Percentiles rank a stretch among this genome's conserved stretches.
These are phyloP conservation scores for Scolecobasidium constrictum DNA, from an alignment of 2,329 filamentous ascomycete species.

Conservation along the genomic window DNA sequence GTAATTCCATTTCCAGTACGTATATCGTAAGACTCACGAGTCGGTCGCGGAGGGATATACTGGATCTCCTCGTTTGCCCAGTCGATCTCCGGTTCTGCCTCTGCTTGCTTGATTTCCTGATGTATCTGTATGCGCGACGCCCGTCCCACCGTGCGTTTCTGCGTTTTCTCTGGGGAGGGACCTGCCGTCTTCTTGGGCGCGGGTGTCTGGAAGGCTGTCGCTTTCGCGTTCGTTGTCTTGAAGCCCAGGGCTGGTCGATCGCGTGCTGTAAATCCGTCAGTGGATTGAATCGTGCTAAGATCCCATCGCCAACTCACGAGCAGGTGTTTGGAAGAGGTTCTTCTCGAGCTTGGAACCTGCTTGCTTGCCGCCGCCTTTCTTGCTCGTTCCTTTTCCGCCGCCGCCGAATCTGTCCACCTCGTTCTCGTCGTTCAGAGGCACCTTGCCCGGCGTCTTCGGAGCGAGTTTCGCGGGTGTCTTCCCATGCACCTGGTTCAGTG, in stretches of 20 bases:
- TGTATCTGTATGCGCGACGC: slow-evolving; percentile 27
- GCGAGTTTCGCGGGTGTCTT: slow-evolving; percentile 71
- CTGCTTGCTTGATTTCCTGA: slow-evolving; percentile 40
- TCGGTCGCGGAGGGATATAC: slow-evolving; percentile 70
- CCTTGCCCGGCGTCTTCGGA: slow-evolving; percentile 73
- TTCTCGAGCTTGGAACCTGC: slow-evolving; percentile 42
- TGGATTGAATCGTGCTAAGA: background rate
- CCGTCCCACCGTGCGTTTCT: slow-evolving; percentile 32
- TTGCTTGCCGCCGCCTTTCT: slow-evolving; percentile 36
- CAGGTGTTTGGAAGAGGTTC: slow-evolving; percentile 65
- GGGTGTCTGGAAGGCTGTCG: slow-evolving; percentile 53
- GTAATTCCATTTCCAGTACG: background rate
- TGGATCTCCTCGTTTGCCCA: slow-evolving; percentile 58
- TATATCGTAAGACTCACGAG: slow-evolving; percentile 28
- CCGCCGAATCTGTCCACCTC: slow-evolving; percentile 32
- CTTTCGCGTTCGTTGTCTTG: slow-evolving; percentile 95
- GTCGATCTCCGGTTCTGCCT: slow-evolving; percentile 43
- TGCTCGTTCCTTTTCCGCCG: slow-evolving; percentile 37
- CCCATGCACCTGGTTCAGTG: slow-evolving; percentile 53
- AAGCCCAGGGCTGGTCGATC: slow-evolving; percentile 74
- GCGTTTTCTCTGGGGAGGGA: slow-evolving; percentile 22
- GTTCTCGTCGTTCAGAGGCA: slow-evolving; percentile 79
- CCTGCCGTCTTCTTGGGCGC: slow-evolving; percentile 38
- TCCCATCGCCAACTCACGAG: slow-evolving; percentile 45
- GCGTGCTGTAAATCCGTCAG: slow-evolving; percentile 37